Base-by-base conservation (phyloP, 495 filamentous ascomycete genomes). In the Tuber magnatum region DNA sequence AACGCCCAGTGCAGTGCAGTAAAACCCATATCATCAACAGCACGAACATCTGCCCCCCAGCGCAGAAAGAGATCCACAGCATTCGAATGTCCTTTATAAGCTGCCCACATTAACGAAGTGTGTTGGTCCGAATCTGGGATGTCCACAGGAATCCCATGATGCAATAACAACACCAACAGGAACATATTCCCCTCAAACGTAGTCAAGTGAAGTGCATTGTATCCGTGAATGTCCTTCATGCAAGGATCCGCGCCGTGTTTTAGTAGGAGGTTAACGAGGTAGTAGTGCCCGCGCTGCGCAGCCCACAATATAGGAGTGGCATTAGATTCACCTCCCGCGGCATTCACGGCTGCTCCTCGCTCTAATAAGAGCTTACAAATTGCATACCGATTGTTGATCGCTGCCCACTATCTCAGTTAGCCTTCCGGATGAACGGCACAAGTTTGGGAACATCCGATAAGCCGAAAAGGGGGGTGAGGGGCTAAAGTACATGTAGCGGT, bases 151-250 rank as follows among this genome's bases (percentile, higher is more conserved):
- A 99, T 94, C 79, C 94, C 93, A 80, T 97, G 93, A 84, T 98
- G 95, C 3, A 99, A 86, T 22, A 93, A 86, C 6, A 99, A 85
- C 41, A 94, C 87, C n/a, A 99, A 86, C 70, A 97, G 87, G 79
- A 95, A 91, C n/a, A 97, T 91, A 82, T 97, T 97, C 77, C 96
- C 95, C 80, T 97, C 94, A 81, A 98, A 95, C 0, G 95, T 98
- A 69, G 95, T 94, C 72, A 97, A 92, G 82, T 99, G 95, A 18
- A 99, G 89, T 69, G 97, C 93, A 81, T 98, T 99, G 85, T 97
- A 98, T 77, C 95, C 95, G 86, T 97, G 93, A 48, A 91, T 88
- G 81, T 99, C 95, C 79, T 90, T 91, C 76, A 97, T 86, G 32
- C 95, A 88, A 56, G 94, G 94, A 82, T 98, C 94, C 73, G 94